Base-by-base conservation (phyloP, 2,329 filamentous ascomycete species). In the Lecanicillium sp. region DNA sequence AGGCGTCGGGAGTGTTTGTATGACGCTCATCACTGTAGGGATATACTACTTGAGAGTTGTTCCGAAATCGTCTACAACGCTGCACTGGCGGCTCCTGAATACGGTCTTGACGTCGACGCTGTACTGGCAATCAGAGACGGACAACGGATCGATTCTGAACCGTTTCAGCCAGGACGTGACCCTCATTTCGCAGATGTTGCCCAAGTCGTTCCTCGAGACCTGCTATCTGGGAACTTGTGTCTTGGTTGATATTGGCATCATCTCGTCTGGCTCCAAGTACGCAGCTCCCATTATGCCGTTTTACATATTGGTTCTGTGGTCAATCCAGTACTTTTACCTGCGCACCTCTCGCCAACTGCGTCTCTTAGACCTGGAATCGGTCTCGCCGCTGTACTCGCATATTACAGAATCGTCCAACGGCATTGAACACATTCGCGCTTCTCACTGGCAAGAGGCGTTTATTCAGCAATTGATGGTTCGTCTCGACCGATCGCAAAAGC, bases 401-500 rank as follows among this genome's bases (percentile, higher is more conserved):
- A 57, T 64, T 16, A 53, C 60, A 14, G 71, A 74, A 42, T 65
- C 64, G 4, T 44, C 68, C 1, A 55, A 57, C 9, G 70, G 70
- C 1, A 43, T 73, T 2, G 46, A 58, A 1, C 71, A 68, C 0
- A 67, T 75, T 31, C 63, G 73, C 13, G 70, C 72, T 1, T 75
- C 75, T 40, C 64, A 65, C 3, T 78, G 73, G 73, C 57, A 68
- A 29, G 49, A 55, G 2, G 50, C 55, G 5, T 62, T 66, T 37
- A 54, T 62, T 20, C 46, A 61, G 17, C 62, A 62, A 41, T 72
- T 70, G 38, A 51, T 64, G n/a, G 43, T 47, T 4, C 56, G 72
- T 0, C 53, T 78, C 2, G 66, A 78, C 42, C 50, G 55, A 6
- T 71, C 71, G 0, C 73, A 78, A 45, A 54, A 62, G 19, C 72